These are phyloP conservation scores for Verticillium klebahnii DNA, from an alignment of 2,329 filamentous ascomycete genomes.

Conservation along the genomic window DNA sequence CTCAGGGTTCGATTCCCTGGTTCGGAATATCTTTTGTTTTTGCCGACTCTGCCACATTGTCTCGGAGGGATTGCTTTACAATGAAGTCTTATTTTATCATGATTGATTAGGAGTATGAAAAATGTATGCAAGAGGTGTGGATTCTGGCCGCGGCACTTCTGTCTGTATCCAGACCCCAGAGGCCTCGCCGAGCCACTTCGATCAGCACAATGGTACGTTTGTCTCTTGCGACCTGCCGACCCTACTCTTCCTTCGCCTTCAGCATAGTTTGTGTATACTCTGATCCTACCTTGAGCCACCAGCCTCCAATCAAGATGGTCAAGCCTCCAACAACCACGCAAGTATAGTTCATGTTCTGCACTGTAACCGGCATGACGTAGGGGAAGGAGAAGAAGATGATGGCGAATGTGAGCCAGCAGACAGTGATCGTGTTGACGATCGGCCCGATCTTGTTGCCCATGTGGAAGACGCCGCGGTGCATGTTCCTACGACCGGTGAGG, in stretches of 20 bases:
- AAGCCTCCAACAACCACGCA: conserved; percentile 38
- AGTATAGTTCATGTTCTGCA: conserved; percentile 43
- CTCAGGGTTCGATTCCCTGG: background rate
- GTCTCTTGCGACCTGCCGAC: background rate
- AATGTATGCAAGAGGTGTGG: background rate
- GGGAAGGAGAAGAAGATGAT: conserved; percentile 41
- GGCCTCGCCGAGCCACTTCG: no score
- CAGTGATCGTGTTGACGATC: conserved; percentile 28
- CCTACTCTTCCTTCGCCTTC: conserved; percentile 24
- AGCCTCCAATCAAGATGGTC: conserved; percentile 28
- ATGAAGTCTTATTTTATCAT: no score
- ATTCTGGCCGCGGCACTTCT: no score
- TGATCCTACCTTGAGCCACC: conserved; percentile 38
- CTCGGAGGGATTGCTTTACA: no score
- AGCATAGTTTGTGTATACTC: conserved; percentile 32
- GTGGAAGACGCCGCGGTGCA: conserved; percentile 34
- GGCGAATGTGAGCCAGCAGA: conserved; percentile 33
- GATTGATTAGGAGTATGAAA: no score
- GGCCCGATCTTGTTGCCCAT: conserved; percentile 26
- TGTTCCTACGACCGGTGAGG: conserved; percentile 30
- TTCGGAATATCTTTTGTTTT: background rate
- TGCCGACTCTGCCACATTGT: no score
- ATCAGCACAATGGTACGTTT: background rate
- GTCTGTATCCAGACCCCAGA: no score
- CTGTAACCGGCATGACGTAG: conserved; percentile 31